phyloP scores from a whole-genome alignment of 2,329 filamentous ascomycete species.

The Geosmithia putterillii region DNA sequence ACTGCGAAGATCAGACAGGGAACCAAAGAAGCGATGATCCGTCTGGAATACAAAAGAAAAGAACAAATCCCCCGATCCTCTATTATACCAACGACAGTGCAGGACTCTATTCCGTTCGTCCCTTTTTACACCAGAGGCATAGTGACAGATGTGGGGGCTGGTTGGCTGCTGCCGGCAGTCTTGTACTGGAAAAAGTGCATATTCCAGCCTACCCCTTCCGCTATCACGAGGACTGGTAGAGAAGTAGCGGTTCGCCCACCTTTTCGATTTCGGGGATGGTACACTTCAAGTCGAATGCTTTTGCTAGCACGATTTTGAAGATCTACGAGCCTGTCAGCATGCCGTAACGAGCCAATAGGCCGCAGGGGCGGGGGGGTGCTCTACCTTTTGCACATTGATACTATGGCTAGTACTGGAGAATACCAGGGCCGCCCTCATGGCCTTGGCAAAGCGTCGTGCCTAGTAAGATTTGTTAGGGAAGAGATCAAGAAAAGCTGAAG shows the following conservation, averaged over 20 bases:
- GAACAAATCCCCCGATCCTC: neutral
- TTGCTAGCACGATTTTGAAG: constrained; percentile 98
- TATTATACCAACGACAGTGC: neutral
- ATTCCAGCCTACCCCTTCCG: neutral
- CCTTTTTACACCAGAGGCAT: neutral
- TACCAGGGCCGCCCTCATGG: constrained; percentile 94
- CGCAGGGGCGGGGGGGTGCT: constrained; percentile 4
- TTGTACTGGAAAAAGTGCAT: neutral
- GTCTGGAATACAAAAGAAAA: neutral
- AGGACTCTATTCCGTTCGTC: neutral
- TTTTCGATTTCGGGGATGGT: constrained; percentile 99
- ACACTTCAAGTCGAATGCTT: constrained; percentile 97
- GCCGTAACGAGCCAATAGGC: neutral
- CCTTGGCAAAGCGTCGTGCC: constrained; percentile 92
- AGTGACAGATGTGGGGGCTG: neutral
- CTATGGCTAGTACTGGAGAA: constrained; percentile 99
- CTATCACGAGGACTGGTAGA: constrained; percentile 59
- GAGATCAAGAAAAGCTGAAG: neutral
- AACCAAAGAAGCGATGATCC: neutral
- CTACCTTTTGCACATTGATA: constrained; percentile 96
- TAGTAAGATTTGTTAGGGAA: constrained; percentile 19
- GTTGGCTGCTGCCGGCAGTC: neutral
- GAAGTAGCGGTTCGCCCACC: constrained; percentile 83
- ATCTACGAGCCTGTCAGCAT: constrained; percentile 47
- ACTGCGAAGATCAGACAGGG: neutral